Conservation (phyloP, 441 rosid genomes). For the Populus tomentosa region DNA sequence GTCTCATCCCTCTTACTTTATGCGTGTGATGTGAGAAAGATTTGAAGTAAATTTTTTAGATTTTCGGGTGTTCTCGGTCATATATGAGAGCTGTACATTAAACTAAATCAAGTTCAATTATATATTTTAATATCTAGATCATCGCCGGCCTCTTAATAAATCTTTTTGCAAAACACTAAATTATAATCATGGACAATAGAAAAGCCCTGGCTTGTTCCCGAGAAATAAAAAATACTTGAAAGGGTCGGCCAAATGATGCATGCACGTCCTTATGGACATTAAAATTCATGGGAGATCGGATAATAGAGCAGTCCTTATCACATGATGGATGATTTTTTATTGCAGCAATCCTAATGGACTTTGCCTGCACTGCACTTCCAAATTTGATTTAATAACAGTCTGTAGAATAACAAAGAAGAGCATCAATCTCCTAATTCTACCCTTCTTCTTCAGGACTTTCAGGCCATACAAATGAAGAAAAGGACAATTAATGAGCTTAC, state of each 20-base stretch:
- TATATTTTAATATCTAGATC: background rate
- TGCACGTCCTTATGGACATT: background rate
- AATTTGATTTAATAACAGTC: background rate
- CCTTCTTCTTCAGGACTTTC: constrained; percentile 14
- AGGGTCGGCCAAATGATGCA: too few species aligned
- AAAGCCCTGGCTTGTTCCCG: too few species aligned
- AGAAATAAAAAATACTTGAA: too few species aligned
- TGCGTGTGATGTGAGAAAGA: background rate
- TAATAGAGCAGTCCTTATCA: background rate
- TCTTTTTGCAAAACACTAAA: background rate
- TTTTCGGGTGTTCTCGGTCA: background rate
- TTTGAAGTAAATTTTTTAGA: too few species aligned
- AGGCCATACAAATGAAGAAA: constrained; percentile 20
- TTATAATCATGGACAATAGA: background rate
- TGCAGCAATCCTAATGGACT: background rate
- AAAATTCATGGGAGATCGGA: background rate
- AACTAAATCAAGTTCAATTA: background rate
- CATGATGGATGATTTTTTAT: background rate
- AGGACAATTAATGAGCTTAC: constrained; percentile 8
- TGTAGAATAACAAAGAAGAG: background rate
- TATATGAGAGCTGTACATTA: background rate
- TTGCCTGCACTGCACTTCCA: background rate
- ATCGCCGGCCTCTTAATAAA: background rate
- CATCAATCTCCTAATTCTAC: background rate
- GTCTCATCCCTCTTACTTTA: background rate